phyloP scores from a whole-genome alignment of 805 yeast species.

The Sugiyamaella qingdaonensis region DNA sequence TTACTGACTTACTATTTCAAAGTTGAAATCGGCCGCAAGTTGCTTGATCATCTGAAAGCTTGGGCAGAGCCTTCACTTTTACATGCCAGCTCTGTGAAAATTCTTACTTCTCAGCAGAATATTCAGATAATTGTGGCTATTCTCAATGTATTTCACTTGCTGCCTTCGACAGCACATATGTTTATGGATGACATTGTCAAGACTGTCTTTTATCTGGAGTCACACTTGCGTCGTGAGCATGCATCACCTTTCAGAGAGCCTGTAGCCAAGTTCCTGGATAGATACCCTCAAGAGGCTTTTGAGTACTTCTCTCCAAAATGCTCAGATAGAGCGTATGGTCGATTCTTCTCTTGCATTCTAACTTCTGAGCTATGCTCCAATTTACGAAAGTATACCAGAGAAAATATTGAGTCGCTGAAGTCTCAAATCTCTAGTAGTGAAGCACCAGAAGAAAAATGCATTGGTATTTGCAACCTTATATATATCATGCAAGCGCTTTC shows the following conservation, averaged over 20 bases:
- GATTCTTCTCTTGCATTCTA: slow-evolving; percentile 63
- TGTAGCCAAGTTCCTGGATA: slow-evolving; percentile 75
- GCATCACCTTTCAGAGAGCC: slow-evolving; percentile 90
- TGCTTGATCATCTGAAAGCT: slow-evolving; percentile 89
- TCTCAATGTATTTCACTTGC: slow-evolving; percentile 80
- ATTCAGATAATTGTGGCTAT: slow-evolving; percentile 87
- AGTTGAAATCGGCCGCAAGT: slow-evolving; percentile 91
- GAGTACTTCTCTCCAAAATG: slow-evolving; percentile 66
- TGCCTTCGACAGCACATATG: slow-evolving; percentile 89
- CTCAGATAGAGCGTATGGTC: slow-evolving; percentile 59
- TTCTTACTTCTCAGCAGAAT: slow-evolving; percentile 72
- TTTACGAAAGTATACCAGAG: slow-evolving; percentile 53
- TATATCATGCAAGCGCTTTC: slow-evolving; percentile 58
- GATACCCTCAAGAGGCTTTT: slow-evolving; percentile 73
- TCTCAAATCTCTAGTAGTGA: slow-evolving; percentile 47
- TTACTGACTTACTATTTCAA: slow-evolving; percentile 87
- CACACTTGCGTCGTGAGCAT: slow-evolving; percentile 76
- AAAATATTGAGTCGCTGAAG: slow-evolving; percentile 47
- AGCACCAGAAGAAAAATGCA: slow-evolving; percentile 50
- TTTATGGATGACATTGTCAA: slow-evolving; percentile 83
- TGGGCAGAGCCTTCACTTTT: slow-evolving; percentile 87
- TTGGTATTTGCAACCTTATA: slow-evolving; percentile 68
- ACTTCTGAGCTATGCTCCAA: slow-evolving; percentile 50
- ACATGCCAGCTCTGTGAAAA: slow-evolving; percentile 72
- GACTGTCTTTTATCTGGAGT: slow-evolving; percentile 73